Base-by-base conservation (phyloP, 2,329 filamentous ascomycete species). In the Coniochaeta prunicola region DNA sequence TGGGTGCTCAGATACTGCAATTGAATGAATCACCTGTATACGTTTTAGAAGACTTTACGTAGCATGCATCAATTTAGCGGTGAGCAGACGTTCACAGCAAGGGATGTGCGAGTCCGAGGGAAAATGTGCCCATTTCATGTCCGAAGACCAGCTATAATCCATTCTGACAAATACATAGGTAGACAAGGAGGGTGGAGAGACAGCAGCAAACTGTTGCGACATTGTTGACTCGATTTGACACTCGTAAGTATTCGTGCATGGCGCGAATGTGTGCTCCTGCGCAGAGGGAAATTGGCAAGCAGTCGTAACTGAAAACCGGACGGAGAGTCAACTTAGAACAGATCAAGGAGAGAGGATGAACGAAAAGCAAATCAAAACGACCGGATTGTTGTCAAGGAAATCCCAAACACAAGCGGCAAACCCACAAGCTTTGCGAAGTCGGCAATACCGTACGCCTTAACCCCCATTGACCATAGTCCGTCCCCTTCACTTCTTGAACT, bases 401-500 rank as follows among this genome's bases (percentile, higher is more conserved):
- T 50, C 13, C 45, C 45, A 6, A 30, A 28, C 45, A 13, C 24
- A 28, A 26, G 13, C 40, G 21, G 12, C 13, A n/a, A 45, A 26
- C 19, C 40, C 9, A 21, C 40, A 24, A 26, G 26, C 40, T 38
- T 10, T 26, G n/a, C 24, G 24, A 28, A 50, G 24, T 6, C 45
- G 24, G 24, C 19, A 26, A 45, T 50, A 26, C 45, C 12, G 6
- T 50, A 17, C 45, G 45, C 45, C 45, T 30, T 28, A n/a, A 48
- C 4, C 2, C 12, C 45, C 24, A 17, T 28, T 50, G 9, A 50
- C n/a, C 21, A 50, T 10, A 26, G 3, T 30, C 45, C 45, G 13
- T 50, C 15, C 4, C 45, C 21, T 50, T 67, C 69, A 78, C 68
- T 77, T 76, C 62, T 68, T 69, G 57, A 64, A 59, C 59, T 69